Base-by-base conservation (phyloP, 768 basidiomycete genomes). In the Cystobasidium ongulense region DNA sequence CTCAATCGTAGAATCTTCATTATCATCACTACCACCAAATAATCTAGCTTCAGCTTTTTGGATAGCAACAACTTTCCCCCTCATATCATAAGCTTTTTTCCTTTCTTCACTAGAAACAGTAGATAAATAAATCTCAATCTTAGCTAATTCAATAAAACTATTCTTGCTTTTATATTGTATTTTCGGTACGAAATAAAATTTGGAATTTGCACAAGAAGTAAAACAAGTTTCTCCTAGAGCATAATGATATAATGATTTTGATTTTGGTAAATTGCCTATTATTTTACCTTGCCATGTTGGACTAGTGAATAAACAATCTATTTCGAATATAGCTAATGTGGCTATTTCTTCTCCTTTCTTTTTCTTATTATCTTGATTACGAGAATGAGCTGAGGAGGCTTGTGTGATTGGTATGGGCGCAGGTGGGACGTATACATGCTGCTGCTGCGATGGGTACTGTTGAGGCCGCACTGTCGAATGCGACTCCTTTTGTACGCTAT, bases 171-270 rank as follows among this genome's bases (percentile, higher is more conserved):
- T 41, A 46, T 62, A 36, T 23, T 33, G 27, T 23, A 75, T 35
- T 63, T 73, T 46, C 1, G 25, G 25, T 17, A 63, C 17, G 11
- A 88, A 82, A 80, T 88, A 87, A 80, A 90, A 92, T 79, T 85
- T 85, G 66, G 90, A 85, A 65, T 85, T 84, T 17, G 85, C 87
- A 76, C 88, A 80, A 63, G 86, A 84, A 50, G 88, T 88, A 75
- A 85, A 83, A 76, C 90, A 85, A 31, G 89, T 88, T 83, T 91
- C 90, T 13, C 90, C 90, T 72, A 89, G 85, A 10, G 89, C 85
- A 89, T 90, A 92, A 23, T 88, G 86, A 77, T 85, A 87, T 73
- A 85, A 85, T 1, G 41, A 50, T 66, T 70, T 76, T 41, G 53
- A 21, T 27, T 50, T 41, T 25, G 75, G 75, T 29, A 75, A n/a